phyloP scores from a whole-genome alignment of 768 basidiomycete genomes.

The Lactarius hengduanensis region DNA sequence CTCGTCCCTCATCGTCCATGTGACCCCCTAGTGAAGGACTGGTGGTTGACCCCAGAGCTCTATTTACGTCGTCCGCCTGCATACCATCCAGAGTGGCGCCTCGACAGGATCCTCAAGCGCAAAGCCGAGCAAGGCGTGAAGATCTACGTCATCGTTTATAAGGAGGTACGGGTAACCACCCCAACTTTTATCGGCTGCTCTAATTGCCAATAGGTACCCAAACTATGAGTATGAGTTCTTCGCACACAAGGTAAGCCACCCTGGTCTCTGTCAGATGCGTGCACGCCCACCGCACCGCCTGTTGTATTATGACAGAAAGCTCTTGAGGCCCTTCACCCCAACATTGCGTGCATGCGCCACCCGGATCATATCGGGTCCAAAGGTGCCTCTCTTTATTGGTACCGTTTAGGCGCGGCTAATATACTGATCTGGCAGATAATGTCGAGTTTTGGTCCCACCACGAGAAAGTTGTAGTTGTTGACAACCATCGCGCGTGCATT shows the following conservation, averaged over 20 bases:
- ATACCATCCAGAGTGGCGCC: conserved; percentile 79
- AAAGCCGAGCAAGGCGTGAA: conserved; percentile 94
- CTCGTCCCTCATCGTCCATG: background rate
- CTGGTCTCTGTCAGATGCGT: background rate
- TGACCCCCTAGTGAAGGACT: conserved; percentile 49
- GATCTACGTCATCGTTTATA: conserved; percentile 90
- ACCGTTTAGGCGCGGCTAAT: background rate
- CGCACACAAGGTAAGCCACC: conserved; percentile 64
- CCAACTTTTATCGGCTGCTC: background rate
- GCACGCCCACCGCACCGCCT: too few species aligned
- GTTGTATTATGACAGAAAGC: conserved; percentile 49
- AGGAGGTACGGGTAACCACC: conserved; percentile 59
- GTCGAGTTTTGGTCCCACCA: conserved; percentile 92
- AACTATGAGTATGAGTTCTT: conserved; percentile 87
- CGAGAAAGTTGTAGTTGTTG: conserved; percentile 88
- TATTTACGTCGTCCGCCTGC: conserved; percentile 93
- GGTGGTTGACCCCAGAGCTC: conserved; percentile 95
- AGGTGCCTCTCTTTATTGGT: conserved; percentile 37
- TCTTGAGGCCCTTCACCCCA: conserved; percentile 80
- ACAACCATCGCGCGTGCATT: conserved; percentile 81
- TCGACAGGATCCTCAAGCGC: conserved; percentile 79
- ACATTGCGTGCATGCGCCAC: conserved; percentile 87
- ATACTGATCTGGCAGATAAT: conserved; percentile 45
- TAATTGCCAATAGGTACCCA: conserved; percentile 62
- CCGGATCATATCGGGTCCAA: conserved; percentile 87